Percentiles rank a stretch among this genome's conserved stretches.
Conservation (phyloP, 176 grass and related monocot species). For the Ampelocalamus luodianensis region DNA sequence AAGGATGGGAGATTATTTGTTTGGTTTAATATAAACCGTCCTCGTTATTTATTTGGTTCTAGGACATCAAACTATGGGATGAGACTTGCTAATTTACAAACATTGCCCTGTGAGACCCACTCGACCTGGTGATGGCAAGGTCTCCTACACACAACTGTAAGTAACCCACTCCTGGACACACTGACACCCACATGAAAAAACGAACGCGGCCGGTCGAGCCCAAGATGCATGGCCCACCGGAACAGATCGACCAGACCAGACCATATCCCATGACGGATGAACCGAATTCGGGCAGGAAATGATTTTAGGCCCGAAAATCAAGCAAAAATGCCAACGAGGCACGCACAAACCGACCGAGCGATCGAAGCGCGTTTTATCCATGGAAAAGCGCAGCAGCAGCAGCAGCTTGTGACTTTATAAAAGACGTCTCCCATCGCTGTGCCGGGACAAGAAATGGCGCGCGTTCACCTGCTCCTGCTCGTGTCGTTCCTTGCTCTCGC, state of each 20-base stretch:
- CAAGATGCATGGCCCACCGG: too few species aligned
- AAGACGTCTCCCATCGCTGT: conserved; percentile 32
- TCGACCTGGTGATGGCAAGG: background rate
- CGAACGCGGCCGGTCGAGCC: too few species aligned
- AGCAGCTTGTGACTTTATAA: conserved; percentile 40
- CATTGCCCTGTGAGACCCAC: background rate
- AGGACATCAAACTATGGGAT: too few species aligned
- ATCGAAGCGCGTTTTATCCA: conserved; percentile 50
- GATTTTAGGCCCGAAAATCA: background rate
- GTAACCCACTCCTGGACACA: too few species aligned
- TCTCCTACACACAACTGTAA: too few species aligned
- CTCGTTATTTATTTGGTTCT: too few species aligned
- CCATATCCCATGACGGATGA: background rate
- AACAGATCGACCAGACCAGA: background rate
- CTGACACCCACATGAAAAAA: background rate
- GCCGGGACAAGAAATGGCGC: conserved; percentile 28
- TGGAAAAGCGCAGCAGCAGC: conserved; percentile 9
- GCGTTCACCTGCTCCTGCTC: background rate
- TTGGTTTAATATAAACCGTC: too few species aligned
- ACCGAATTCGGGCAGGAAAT: background rate
- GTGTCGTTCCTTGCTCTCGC: background rate
- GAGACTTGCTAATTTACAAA: background rate
- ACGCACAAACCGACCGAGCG: conserved; percentile 18
- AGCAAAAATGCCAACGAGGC: conserved; percentile 41
- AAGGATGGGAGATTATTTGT: too few species aligned